Percentiles rank a stretch among this genome's conserved stretches.
Evolutionary conservation across 352 stramenopile species (phyloP).

Genomic region (Achlya hypogyna): DNA sequence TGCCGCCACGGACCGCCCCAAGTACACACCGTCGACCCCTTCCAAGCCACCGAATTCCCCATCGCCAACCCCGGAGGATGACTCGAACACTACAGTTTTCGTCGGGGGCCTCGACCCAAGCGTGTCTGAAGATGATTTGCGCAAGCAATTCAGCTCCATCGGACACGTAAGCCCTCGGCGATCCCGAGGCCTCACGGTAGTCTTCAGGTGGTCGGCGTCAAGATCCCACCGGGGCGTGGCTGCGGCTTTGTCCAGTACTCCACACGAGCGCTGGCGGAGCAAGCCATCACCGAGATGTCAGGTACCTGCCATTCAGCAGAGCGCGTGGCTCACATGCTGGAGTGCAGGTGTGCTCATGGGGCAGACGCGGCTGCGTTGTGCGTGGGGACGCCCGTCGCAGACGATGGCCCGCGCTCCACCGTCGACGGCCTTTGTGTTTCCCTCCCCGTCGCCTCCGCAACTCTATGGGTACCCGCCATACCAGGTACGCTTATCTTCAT

Average conservation of each 20-base stretch:
- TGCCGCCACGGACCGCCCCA: conserved; percentile 77
- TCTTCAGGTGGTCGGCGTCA: conserved; percentile 66
- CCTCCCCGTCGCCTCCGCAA: background rate
- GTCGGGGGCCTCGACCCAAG: conserved; percentile 78
- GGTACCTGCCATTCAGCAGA: background rate
- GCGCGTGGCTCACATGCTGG: background rate
- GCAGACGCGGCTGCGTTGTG: conserved; percentile 76
- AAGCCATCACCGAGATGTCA: conserved; percentile 85
- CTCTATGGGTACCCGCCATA: conserved; percentile 1
- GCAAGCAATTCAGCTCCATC: conserved; percentile 61
- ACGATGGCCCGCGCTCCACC: background rate
- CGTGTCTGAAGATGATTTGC: conserved; percentile 78
- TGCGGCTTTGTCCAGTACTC: conserved; percentile 88
- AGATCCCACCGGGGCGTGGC: conserved; percentile 78
- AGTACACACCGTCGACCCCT: conserved; percentile 26
- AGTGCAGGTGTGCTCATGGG: conserved; percentile 43
- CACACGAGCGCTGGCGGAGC: conserved; percentile 68
- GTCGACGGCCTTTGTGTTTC: background rate
- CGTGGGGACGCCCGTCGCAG: conserved; percentile 45
- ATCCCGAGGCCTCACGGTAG: background rate
- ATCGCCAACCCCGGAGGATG: conserved; percentile 39
- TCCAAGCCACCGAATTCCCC: background rate
- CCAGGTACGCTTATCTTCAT: background rate
- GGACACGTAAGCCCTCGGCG: conserved; percentile 48
- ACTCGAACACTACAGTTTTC: conserved; percentile 87